Conservation (phyloP, 2,329 filamentous ascomycete species). For the Diaporthe helianthi region DNA sequence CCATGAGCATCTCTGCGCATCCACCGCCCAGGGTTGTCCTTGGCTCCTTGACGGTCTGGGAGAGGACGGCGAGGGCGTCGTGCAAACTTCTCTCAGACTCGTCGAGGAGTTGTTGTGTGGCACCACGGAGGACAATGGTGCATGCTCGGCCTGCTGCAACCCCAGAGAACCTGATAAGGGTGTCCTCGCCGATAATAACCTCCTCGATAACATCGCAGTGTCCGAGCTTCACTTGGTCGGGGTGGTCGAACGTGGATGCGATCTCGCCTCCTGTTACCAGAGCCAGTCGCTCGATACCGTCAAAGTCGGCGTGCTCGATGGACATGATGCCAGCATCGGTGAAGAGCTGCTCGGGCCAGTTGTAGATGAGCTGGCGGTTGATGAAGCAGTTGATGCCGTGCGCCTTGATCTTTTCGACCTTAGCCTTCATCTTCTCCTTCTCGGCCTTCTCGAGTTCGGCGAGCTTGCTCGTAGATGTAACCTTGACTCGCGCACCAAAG, state of each 20-base stretch:
- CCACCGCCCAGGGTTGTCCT: conserved; percentile 93
- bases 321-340: conserved; percentile 97
- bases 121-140: conserved; percentile 94
- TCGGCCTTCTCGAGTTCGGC: conserved; percentile 99
- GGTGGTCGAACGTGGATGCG: conserved; percentile 96
- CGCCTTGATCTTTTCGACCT: conserved; percentile 98
- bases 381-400: conserved; percentile 99
- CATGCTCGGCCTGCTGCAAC: conserved; percentile 93
- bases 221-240: conserved; percentile 94
- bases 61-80: conserved; percentile 93
- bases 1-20: conserved; percentile 98
- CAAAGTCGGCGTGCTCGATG: conserved; percentile 98
- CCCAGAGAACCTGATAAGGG: conserved; percentile 95
- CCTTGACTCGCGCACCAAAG: conserved; percentile 96
- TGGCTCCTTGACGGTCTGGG: conserved; percentile 94
- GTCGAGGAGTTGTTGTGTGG: conserved; percentile 95
- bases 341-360: conserved; percentile 99
- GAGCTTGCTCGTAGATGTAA: conserved; percentile 93
- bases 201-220: conserved; percentile 97
- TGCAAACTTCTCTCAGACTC: conserved; percentile 96
- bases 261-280: conserved; percentile 98
- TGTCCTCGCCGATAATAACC: conserved; percentile 98
- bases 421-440: conserved; percentile 99
- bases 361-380: conserved; percentile 99
- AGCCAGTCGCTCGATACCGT: conserved; percentile 93